phyloP scores from a whole-genome alignment of 768 basidiomycete genomes.

The Kwoniella botswanensis region DNA sequence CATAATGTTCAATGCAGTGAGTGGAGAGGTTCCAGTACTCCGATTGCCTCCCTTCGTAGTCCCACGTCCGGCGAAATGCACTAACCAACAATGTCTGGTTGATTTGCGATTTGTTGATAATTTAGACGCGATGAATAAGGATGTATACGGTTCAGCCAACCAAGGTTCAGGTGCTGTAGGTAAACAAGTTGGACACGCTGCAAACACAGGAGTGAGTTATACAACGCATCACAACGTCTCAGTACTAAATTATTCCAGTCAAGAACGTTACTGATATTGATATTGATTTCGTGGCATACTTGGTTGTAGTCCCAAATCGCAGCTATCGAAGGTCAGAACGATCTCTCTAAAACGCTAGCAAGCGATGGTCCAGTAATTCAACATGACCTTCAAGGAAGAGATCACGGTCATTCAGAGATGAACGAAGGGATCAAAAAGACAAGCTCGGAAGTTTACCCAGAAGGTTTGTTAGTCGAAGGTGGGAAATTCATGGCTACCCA shows the following conservation, averaged over 20 bases:
- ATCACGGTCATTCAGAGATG: conserved; percentile 25
- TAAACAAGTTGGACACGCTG: conserved; percentile 18
- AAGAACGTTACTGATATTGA: too few relatives aligned
- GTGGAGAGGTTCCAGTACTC: not conserved
- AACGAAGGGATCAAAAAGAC: conserved; percentile 19
- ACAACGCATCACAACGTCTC: not conserved
- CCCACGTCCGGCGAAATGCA: not conserved
- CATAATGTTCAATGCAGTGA: conserved; percentile 29
- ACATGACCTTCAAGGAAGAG: conserved; percentile 23
- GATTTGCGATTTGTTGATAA: not conserved
- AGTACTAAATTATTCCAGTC: too few relatives aligned
- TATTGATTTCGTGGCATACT: too few relatives aligned
- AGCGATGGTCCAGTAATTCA: conserved; percentile 18
- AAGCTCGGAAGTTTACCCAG: conserved; percentile 8
- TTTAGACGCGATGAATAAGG: conserved; percentile 21
- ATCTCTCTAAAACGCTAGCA: conserved; percentile 18
- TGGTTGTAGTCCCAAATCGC: conserved; percentile 19
- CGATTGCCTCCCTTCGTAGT: not conserved
- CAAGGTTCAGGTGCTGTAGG: conserved; percentile 13
- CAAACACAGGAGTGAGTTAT: conserved; percentile 19
- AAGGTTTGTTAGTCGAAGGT: conserved; percentile 3
- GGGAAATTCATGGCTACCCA: conserved; percentile 21
- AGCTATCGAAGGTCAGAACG: conserved; percentile 19
- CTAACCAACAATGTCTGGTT: not conserved
- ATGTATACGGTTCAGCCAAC: conserved; percentile 21